These are phyloP conservation scores for Cadophora sp. DNA, from an alignment of 2,329 filamentous ascomycete species.

Conservation along the genomic window DNA sequence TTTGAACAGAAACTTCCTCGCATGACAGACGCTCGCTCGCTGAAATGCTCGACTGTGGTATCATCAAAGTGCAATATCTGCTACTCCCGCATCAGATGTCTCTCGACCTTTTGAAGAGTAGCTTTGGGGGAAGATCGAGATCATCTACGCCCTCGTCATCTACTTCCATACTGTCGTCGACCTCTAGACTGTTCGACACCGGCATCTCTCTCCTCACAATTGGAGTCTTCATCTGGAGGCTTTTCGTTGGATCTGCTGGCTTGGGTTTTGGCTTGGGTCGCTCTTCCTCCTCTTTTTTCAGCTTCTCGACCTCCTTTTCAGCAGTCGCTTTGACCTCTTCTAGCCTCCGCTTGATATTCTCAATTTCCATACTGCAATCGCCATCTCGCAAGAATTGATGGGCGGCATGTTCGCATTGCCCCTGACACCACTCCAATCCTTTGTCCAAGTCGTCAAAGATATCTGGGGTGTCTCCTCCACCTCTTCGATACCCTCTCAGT, in stretches of 20 bases:
- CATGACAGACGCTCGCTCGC: slow-evolving; percentile 19
- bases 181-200: slow-evolving; percentile 34
- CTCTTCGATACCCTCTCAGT: slow-evolving; percentile 36
- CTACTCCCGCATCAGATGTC: slow-evolving; percentile 26
- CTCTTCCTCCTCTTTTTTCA: slow-evolving; percentile 10
- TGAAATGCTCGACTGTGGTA: slow-evolving; percentile 24
- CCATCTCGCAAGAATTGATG: slow-evolving; percentile 90
- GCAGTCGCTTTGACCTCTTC: slow-evolving; percentile 60
- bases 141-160: slow-evolving; percentile 39
- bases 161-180: slow-evolving; percentile 38
- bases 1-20: neutral
- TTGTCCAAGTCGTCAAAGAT: slow-evolving; percentile 79
- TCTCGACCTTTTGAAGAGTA: slow-evolving; percentile 40
- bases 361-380: slow-evolving; percentile 80
- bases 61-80: slow-evolving; percentile 16
- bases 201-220: slow-evolving; percentile 24
- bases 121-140: slow-evolving; percentile 34
- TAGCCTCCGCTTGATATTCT: slow-evolving; percentile 57
- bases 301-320: slow-evolving; percentile 34
- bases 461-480: slow-evolving; percentile 45
- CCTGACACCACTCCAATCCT: slow-evolving; percentile 79
- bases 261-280: slow-evolving; percentile 3
- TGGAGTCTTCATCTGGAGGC: slow-evolving; percentile 25
- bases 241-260: slow-evolving; percentile 7
- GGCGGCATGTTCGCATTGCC: slow-evolving; percentile 83